phyloP scores from a whole-genome alignment of 1,284 basidiomycete genomes.

The Kwoniella shivajii region DNA sequence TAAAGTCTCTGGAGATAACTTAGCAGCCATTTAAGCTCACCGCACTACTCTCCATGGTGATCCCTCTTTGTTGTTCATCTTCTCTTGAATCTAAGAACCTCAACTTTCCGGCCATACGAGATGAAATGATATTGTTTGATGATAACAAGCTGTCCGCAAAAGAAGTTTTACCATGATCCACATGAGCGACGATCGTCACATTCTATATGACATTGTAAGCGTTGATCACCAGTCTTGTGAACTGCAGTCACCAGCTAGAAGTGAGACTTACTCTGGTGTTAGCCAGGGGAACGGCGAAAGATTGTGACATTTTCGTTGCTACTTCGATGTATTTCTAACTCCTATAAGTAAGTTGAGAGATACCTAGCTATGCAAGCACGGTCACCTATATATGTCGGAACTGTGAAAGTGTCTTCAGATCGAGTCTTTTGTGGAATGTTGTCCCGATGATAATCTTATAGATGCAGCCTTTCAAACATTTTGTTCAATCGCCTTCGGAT shows the following conservation, averaged over 20 bases:
- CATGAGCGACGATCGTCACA: conserved; percentile 55
- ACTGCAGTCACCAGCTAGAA: not conserved
- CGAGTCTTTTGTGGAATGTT: too few species aligned
- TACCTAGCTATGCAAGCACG: too few species aligned
- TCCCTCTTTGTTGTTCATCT: conserved; percentile 96
- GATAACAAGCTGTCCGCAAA: conserved; percentile 95
- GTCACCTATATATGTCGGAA: too few species aligned
- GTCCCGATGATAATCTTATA: too few species aligned
- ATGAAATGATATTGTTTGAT: conserved; percentile 96
- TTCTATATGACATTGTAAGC: conserved; percentile 39
- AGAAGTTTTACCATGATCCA: conserved; percentile 84
- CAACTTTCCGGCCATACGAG: conserved; percentile 92
- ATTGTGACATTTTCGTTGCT: conserved; percentile 29
- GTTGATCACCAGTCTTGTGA: not conserved
- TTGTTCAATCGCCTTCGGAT: conserved; percentile 4
- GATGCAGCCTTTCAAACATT: too few species aligned
- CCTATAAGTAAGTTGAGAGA: too few species aligned
- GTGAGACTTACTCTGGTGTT: conserved; percentile 46
- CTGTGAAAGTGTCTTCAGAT: too few species aligned
- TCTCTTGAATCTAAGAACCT: conserved; percentile 94
- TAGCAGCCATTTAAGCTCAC: conserved; percentile 53
- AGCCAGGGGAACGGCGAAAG: conserved; percentile 49
- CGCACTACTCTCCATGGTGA: conserved; percentile 98
- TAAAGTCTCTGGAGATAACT: not conserved
- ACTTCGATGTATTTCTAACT: not conserved